A percentile compares a stretch with the other conserved stretches of the same genome.
Evolutionary conservation across 2,329 filamentous ascomycete genomes (phyloP).

Genomic region (Microcera coccophila): DNA sequence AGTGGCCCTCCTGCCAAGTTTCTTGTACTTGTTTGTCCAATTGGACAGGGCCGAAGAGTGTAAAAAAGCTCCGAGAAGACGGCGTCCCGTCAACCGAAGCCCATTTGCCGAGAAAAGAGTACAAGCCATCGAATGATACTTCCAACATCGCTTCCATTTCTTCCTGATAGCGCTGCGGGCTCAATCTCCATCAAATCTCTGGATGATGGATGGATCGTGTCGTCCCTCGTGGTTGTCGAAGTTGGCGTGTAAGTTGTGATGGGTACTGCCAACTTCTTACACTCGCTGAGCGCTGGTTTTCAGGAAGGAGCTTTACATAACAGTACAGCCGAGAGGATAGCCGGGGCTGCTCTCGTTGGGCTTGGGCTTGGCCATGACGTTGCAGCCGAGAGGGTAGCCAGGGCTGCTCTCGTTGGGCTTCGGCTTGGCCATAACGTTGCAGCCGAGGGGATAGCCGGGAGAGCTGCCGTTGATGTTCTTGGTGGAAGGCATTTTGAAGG

Average conservation of each 20-base stretch:
- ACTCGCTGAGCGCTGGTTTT: conserved; percentile 1
- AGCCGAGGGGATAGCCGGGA: conserved; percentile 27
- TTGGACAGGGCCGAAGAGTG: neutral
- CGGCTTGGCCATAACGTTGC: conserved; percentile 30
- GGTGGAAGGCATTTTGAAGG: conserved; percentile 32
- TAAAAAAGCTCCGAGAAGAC: conserved; percentile 17
- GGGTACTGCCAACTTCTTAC: neutral
- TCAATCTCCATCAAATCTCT: neutral
- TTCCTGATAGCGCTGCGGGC: neutral
- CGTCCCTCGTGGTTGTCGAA: neutral
- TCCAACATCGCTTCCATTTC: neutral
- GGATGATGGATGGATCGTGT: neutral
- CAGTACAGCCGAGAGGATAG: conserved; percentile 29
- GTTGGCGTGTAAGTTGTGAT: neutral
- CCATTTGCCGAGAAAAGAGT: conserved; percentile 8
- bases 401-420: conserved; percentile 15
- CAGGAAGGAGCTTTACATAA: conserved; percentile 32
- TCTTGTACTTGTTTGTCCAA: neutral
- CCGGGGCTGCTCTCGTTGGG: conserved; percentile 15
- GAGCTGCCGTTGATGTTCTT: conserved; percentile 24
- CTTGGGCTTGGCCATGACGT: conserved; percentile 29
- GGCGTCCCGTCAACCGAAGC: conserved; percentile 22
- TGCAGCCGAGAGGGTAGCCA: conserved; percentile 27
- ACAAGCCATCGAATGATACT: neutral
- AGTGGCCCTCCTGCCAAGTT: neutral